A percentile compares a stretch with the other conserved stretches of the same genome.
Evolutionary conservation across 2,329 filamentous ascomycete genomes (phyloP).

Genomic region (Colletotrichum tabaci): DNA sequence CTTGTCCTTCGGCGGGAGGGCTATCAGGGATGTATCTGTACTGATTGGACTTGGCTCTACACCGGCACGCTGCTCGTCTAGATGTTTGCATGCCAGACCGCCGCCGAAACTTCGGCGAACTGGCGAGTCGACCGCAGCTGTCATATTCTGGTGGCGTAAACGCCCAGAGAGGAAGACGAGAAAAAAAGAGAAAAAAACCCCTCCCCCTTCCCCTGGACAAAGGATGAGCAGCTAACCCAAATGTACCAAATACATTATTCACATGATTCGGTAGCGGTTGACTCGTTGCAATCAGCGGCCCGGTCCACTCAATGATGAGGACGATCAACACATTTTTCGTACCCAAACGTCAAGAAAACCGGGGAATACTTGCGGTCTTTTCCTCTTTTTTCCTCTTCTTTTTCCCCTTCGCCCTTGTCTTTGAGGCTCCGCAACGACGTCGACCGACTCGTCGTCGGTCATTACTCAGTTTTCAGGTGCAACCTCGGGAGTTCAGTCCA

Average conservation of each 20-base stretch:
- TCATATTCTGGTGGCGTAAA: conserved; percentile 8
- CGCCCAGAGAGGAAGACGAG: not conserved
- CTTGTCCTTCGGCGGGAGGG: conserved; percentile 8
- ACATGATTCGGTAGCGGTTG: conserved; percentile 10
- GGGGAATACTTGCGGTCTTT: not conserved
- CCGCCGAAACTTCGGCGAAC: conserved; percentile 2
- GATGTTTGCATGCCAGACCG: not conserved
- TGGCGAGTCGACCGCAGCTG: not conserved
- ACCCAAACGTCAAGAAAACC: conserved; percentile 3
- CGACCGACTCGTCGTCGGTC: conserved; percentile 1
- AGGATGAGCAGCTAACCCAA: conserved; percentile 1
- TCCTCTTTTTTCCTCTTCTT: not conserved
- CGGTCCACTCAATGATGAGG: conserved; percentile 22
- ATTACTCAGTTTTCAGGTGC: not conserved
- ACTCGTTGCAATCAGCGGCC: conserved; percentile 33
- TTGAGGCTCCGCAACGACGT: conserved; percentile 13
- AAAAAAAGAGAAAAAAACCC: not conserved
- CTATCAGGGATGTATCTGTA: too few species aligned
- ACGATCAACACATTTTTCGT: conserved; percentile 15
- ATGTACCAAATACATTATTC: not conserved
- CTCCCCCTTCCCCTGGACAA: not conserved
- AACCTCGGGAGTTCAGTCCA: not conserved
- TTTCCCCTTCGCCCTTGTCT: not conserved
- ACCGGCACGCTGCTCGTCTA: not conserved
- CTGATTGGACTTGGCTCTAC: conserved; percentile 5